A percentile compares a stretch with the other conserved stretches of the same genome.
phyloP scores from a whole-genome alignment of 768 basidiomycete genomes.

The Mycena alexandri region DNA sequence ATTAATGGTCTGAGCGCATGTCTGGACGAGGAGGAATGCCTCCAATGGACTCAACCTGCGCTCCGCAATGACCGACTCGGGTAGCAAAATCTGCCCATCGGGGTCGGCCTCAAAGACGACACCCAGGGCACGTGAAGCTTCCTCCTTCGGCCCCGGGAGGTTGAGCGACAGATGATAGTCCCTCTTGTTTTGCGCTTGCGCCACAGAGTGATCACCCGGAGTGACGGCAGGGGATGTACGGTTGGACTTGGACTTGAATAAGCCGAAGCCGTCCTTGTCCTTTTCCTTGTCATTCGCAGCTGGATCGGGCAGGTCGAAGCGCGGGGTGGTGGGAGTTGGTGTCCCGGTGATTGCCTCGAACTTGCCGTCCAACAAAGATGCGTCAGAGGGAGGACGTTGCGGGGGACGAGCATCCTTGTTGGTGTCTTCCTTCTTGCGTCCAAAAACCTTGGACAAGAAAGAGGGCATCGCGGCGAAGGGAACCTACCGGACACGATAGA shows the following conservation, averaged over 20 bases:
- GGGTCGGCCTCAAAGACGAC: conserved; percentile 73
- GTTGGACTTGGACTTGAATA: conserved; percentile 66
- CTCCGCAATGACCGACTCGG: conserved; percentile 69
- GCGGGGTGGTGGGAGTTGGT: conserved; percentile 54
- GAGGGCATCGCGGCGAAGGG: conserved; percentile 30
- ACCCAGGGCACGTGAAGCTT: conserved; percentile 61
- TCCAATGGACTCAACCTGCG: conserved; percentile 73
- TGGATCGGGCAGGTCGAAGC: conserved; percentile 45
- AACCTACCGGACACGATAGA: conserved; percentile 10
- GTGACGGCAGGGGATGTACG: conserved; percentile 49
- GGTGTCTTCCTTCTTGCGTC: conserved; percentile 34
- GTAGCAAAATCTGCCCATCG: conserved; percentile 58
- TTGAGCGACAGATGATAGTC: conserved; percentile 70
- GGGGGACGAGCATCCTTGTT: conserved; percentile 53
- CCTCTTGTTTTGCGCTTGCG: conserved; percentile 44
- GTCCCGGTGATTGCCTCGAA: conserved; percentile 77
- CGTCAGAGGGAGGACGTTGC: conserved; percentile 52
- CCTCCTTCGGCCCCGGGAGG: conserved; percentile 67
- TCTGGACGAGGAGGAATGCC: conserved; percentile 71
- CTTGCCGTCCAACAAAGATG: conserved; percentile 76
- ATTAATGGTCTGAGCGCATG: conserved; percentile 76
- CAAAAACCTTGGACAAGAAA: conserved; percentile 34
- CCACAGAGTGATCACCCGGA: conserved; percentile 25
- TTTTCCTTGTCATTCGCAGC: conserved; percentile 50
- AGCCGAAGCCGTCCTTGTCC: conserved; percentile 61